These are phyloP conservation scores for Dalechampia spathulata DNA, from an alignment of 441 rosid genomes.

Conservation along the genomic window DNA sequence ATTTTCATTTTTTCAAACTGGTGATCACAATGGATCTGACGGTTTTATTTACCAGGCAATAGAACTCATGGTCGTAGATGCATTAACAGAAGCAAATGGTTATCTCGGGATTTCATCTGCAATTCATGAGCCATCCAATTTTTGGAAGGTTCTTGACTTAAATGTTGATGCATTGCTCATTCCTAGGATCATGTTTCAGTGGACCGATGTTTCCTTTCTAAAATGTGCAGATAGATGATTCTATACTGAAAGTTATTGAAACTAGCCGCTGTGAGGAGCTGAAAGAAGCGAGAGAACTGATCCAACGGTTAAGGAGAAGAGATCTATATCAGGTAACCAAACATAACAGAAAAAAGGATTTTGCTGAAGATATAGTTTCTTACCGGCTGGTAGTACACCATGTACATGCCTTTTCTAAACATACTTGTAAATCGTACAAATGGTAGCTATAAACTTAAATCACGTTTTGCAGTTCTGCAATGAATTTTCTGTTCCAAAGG, in stretches of 20 bases:
- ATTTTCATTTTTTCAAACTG: not conserved
- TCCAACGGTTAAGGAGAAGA: conserved; percentile 47
- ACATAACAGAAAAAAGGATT: not conserved
- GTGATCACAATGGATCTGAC: conserved; percentile 2
- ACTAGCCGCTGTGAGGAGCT: conserved; percentile 35
- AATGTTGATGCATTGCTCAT: not conserved
- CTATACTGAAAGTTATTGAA: conserved; percentile 46
- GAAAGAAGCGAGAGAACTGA: conserved; percentile 54
- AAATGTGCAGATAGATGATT: conserved; percentile 52
- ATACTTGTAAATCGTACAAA: too few species aligned
- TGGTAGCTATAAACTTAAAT: too few species aligned
- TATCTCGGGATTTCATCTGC: conserved; percentile 31
- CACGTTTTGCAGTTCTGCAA: conserved; percentile 55
- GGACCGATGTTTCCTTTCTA: not conserved
- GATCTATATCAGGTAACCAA: conserved; percentile 46
- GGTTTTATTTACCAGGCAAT: conserved; percentile 43
- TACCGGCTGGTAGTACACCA: too few species aligned
- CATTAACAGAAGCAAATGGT: conserved; percentile 40
- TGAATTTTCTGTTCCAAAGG: conserved; percentile 58
- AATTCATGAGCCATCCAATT: conserved; percentile 37
- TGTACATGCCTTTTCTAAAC: too few species aligned
- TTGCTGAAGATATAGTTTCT: not conserved
- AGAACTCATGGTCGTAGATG: conserved; percentile 64
- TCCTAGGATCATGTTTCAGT: not conserved
- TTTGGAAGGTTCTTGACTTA: conserved; percentile 46